Conservation (phyloP, 2,329 filamentous ascomycete species). For the Paecilomyces formosus region DNA sequence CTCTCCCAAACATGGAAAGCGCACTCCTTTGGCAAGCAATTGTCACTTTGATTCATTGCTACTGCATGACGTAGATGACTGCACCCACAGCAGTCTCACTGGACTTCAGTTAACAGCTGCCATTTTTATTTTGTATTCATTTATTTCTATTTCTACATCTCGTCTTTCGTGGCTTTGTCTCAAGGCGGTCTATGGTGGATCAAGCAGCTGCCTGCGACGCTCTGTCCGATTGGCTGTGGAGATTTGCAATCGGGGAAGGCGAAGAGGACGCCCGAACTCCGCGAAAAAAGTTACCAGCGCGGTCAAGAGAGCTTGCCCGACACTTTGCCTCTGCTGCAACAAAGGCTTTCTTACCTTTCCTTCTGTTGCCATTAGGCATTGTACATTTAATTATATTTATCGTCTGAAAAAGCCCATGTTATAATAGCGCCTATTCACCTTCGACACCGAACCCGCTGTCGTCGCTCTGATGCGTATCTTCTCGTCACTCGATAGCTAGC, state of each 20-base stretch:
- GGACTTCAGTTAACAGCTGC: background rate
- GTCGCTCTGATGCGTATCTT: background rate
- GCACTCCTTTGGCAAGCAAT: background rate
- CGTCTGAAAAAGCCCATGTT: background rate
- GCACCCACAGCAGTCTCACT: background rate
- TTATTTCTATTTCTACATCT: too few relatives aligned
- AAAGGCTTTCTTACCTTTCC: background rate
- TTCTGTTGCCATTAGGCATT: background rate
- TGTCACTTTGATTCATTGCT: background rate
- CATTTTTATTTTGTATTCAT: background rate
- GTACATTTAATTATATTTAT: background rate
- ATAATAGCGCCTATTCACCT: background rate
- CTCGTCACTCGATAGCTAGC: background rate
- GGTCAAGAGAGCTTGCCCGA: background rate
- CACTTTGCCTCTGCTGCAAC: background rate
- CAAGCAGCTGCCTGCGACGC: background rate
- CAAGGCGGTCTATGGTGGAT: background rate
- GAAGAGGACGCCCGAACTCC: conserved; percentile 4
- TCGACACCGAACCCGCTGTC: background rate
- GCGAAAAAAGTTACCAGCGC: conserved; percentile 3
- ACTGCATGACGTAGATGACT: background rate
- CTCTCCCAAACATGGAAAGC: background rate
- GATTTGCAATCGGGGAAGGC: conserved; percentile 5
- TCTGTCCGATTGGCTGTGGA: background rate
- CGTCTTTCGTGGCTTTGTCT: background rate